Evolutionary conservation across 163 green algal species (phyloP).

Genomic region (Prototheca wickerhamii): DNA sequence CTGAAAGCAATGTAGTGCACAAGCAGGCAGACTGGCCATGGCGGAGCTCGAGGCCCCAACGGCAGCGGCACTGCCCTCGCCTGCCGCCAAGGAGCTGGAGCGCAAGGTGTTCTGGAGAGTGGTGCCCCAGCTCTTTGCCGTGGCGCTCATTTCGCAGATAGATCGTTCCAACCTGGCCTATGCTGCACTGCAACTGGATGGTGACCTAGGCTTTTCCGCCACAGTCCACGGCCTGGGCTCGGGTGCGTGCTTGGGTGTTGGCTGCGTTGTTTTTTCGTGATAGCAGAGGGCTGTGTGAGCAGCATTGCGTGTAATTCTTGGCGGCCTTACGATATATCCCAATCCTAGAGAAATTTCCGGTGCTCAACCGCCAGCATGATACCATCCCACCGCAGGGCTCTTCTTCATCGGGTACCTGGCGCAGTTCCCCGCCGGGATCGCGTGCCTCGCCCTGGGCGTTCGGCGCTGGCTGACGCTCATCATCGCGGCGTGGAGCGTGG

Average conservation of each 20-base stretch:
- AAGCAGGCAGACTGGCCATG: too few species aligned
- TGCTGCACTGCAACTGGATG: slow-evolving; percentile 48
- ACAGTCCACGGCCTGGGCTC: slow-evolving; percentile 41
- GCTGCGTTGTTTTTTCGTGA: neutral
- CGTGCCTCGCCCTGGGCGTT: slow-evolving; percentile 36
- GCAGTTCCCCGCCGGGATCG: slow-evolving; percentile 44
- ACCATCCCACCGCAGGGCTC: slow-evolving; percentile 14
- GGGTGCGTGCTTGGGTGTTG: neutral
- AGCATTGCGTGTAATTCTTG: too few species aligned
- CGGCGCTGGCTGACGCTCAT: slow-evolving; percentile 36
- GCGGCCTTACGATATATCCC: neutral
- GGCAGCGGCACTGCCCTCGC: neutral
- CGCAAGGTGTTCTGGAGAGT: neutral
- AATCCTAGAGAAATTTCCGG: neutral
- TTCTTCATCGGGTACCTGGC: slow-evolving; percentile 55
- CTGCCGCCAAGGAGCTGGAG: neutral
- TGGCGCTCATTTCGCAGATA: slow-evolving; percentile 23
- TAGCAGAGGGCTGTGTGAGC: too few species aligned
- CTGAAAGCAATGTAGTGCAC: too few species aligned
- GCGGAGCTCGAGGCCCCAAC: too few species aligned
- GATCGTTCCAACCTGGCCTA: slow-evolving; percentile 48
- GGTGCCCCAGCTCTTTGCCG: slow-evolving; percentile 13
- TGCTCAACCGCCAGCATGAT: neutral
- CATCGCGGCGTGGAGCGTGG: slow-evolving; percentile 36
- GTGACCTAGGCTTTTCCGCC: slow-evolving; percentile 25